phyloP scores from a whole-genome alignment of 1,139 yeast genomes.

The Taphrina deformans region DNA sequence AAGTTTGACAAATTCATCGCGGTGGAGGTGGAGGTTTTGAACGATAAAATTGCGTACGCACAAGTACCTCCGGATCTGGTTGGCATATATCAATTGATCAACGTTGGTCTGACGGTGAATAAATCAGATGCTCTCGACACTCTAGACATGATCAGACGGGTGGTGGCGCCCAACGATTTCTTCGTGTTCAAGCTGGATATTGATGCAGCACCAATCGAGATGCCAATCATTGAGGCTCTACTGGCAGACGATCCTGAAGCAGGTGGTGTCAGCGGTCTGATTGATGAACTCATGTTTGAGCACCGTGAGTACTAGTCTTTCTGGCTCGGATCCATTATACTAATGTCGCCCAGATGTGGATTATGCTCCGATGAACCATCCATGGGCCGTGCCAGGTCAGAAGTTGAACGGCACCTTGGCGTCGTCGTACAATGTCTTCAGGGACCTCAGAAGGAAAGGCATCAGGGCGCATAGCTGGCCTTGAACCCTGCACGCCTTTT shows the following conservation, averaged over 20 bases:
- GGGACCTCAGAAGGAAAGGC: conserved; percentile 9
- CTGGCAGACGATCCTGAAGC: conserved; percentile 3
- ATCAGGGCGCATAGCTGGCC: conserved; percentile 31
- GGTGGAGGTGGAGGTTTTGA: conserved; percentile 15
- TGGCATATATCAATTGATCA: conserved; percentile 15
- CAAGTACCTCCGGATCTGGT: conserved; percentile 23
- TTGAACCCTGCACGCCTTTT: no score
- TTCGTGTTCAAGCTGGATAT: conserved; percentile 31
- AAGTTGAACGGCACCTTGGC: conserved; percentile 3
- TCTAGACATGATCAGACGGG: conserved; percentile 20
- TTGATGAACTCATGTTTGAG: conserved; percentile 28
- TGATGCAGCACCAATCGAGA: conserved; percentile 29
- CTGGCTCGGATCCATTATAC: background rate
- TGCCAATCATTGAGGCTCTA: conserved; percentile 19
- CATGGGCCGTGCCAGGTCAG: conserved; percentile 1
- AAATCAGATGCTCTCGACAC: conserved; percentile 14
- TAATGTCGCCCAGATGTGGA: conserved; percentile 1
- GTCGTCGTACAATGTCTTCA: conserved; percentile 7
- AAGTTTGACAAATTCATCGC: conserved; percentile 24
- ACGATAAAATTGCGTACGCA: background rate
- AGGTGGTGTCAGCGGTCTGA: conserved; percentile 14
- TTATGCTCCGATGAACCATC: conserved; percentile 6
- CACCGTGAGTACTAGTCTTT: conserved; percentile 8
- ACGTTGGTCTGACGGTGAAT: conserved; percentile 22
- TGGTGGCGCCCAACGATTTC: conserved; percentile 16